phyloP scores from a whole-genome alignment of 2,329 filamentous ascomycete genomes.

The Paradendryphiella salina region DNA sequence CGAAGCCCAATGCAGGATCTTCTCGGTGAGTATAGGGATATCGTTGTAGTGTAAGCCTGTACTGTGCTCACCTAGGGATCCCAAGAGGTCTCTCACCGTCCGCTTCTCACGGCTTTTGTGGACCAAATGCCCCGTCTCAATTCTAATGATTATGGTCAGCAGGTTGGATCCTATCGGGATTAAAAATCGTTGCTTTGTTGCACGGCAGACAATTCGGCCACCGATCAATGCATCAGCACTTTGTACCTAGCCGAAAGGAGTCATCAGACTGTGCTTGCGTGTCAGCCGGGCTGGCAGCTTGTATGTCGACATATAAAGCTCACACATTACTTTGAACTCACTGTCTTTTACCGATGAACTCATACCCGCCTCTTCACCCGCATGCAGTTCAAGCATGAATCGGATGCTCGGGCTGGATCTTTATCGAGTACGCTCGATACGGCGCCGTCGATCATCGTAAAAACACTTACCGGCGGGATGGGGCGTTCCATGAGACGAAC shows the following conservation, averaged over 20 bases:
- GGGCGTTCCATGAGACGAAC: slow-evolving; percentile 7
- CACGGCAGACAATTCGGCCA: slow-evolving; percentile 14
- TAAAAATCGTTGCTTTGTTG: slow-evolving; percentile 9
- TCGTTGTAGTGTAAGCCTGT: no score
- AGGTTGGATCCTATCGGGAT: slow-evolving; percentile 10
- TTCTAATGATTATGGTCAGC: slow-evolving; percentile 7
- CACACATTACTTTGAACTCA: not conserved
- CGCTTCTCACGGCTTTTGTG: no score
- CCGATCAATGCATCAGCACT: slow-evolving; percentile 7
- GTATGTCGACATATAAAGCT: not conserved
- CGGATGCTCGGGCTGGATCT: not conserved
- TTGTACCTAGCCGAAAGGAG: slow-evolving; percentile 6
- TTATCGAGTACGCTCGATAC: not conserved
- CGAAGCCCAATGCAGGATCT: no score
- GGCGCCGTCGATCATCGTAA: not conserved
- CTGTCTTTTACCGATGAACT: not conserved
- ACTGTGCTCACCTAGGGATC: no score
- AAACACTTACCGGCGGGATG: not conserved
- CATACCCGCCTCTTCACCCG: not conserved
- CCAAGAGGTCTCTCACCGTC: no score
- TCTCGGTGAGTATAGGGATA: no score
- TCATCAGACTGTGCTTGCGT: no score
- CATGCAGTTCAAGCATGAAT: not conserved
- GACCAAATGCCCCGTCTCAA: not conserved
- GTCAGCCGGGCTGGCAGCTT: no score